Base-by-base conservation (phyloP, 139 green algal species). In the Coelastrella sp. region DNA sequence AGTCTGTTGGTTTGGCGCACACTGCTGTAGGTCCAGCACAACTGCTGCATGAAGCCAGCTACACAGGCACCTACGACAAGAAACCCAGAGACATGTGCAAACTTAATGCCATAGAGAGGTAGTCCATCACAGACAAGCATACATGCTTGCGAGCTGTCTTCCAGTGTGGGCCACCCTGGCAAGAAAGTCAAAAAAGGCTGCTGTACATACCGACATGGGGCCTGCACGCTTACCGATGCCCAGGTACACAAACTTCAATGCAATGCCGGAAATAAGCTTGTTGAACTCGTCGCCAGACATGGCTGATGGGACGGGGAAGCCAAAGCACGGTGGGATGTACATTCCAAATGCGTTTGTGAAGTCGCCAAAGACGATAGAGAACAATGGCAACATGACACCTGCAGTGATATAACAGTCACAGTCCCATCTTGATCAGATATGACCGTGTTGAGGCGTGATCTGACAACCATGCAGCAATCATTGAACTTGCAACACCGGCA, bases 201-300 rank as follows among this genome's bases (percentile, higher is more conserved):
- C 35, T 49, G 35, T 49, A 49, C 35, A 49, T 49, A 49, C 35
- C 35, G 35, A 49, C 63, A 72, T 72, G 12, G 15, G 63, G 12
- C 12, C 63, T 72, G 63, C 12, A 72, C 59, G 3, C 82, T 61
- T n/a, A 88, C 74, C 96, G 24, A 96, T 91, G 20, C 90, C 94
- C 12, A 98, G 73, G 70, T 96, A 98, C 19, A 96, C 19, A 72
- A 97, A 97, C 68, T 96, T 94, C 9, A 96, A 85, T 4, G 91
- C 88, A 1, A 95, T 83, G 12, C 86, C 74, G 12, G 7, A 24
- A n/a, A 91, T 60, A 25, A 78, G 8, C 9, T 14, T 24, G n/a
- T 66, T 83, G 81, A 91, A 91, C 88, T 91, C 35, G 4, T 20
- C 25, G 0, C 12, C 25, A 5, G 56, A 84, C 63, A 87, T 80